Evolutionary conservation across 768 basidiomycete species (phyloP).

Genomic region (Cystofilobasidium ferigula): DNA sequence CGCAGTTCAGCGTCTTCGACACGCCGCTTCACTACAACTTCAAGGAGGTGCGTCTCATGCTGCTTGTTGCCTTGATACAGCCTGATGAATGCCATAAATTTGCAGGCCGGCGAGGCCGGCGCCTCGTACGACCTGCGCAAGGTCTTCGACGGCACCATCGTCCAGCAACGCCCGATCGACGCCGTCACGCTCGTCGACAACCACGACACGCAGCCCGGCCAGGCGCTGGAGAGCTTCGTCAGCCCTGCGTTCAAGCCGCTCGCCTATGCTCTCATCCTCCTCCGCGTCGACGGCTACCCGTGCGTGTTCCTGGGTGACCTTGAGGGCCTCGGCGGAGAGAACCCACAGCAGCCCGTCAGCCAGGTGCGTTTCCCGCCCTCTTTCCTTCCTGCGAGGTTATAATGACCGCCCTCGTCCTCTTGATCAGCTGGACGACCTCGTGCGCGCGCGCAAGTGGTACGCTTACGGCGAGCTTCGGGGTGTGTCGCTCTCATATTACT

Average conservation of each 20-base stretch:
- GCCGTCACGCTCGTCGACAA: conserved; percentile 48
- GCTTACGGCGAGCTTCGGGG: conserved; percentile 33
- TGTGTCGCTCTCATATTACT: background rate
- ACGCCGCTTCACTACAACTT: conserved; percentile 80
- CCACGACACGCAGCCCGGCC: conserved; percentile 28
- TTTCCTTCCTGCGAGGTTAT: background rate
- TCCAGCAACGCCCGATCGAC: conserved; percentile 58
- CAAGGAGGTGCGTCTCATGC: conserved; percentile 49
- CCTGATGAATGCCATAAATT: no score
- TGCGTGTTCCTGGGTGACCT: conserved; percentile 40
- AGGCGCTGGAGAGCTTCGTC: conserved; percentile 41
- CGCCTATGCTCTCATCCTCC: conserved; percentile 38
- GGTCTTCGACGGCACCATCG: conserved; percentile 59
- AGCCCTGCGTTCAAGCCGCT: conserved; percentile 24
- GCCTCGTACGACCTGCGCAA: conserved; percentile 62
- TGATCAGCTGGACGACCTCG: conserved; percentile 38
- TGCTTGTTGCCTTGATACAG: no score
- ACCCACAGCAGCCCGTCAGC: conserved; percentile 38
- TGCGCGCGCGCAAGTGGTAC: conserved; percentile 34
- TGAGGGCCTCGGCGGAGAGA: conserved; percentile 40
- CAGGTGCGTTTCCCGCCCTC: conserved; percentile 12
- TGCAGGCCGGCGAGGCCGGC: conserved; percentile 46
- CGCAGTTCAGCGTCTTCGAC: conserved; percentile 77
- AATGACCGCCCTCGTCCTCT: no score
- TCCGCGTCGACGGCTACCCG: conserved; percentile 41